A percentile compares a stretch with the other conserved stretches of the same genome.
phyloP scores from a whole-genome alignment of 177 flowering plant genomes.

The Vitis hybrid region DNA sequence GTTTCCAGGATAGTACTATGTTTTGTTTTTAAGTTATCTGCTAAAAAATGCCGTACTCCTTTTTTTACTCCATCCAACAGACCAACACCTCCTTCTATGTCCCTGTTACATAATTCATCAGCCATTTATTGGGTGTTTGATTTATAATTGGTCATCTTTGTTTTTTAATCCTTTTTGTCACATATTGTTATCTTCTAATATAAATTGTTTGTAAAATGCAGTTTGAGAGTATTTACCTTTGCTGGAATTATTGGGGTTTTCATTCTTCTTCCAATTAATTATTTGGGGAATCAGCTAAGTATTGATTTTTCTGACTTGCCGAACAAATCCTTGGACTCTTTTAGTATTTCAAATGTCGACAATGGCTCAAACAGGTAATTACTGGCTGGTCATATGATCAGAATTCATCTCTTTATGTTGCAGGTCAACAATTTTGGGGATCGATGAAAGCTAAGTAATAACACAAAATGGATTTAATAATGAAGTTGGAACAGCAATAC shows the following conservation, averaged over 20 bases:
- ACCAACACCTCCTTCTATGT: too few species aligned
- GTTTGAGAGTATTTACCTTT: constrained; percentile 72
- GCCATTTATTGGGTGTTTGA: too few species aligned
- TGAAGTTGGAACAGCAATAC: neutral
- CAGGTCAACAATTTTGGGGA: neutral
- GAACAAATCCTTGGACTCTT: constrained; percentile 71
- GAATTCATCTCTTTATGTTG: neutral
- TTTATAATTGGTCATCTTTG: neutral
- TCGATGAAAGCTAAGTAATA: neutral
- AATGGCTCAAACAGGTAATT: constrained; percentile 81
- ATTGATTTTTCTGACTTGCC: constrained; percentile 64
- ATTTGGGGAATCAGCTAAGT: constrained; percentile 61
- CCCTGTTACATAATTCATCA: too few species aligned
- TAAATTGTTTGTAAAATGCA: constrained; percentile 32
- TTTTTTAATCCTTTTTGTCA: neutral
- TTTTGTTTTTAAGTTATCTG: too few species aligned
- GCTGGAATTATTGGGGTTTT: constrained; percentile 65
- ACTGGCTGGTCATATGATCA: neutral
- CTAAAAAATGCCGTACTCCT: too few species aligned
- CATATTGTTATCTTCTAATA: neutral
- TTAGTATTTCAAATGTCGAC: constrained; percentile 85
- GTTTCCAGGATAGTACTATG: too few species aligned
- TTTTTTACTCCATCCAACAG: too few species aligned
- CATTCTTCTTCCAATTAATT: constrained; percentile 85
- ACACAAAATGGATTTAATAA: neutral